Evolutionary conservation across 768 basidiomycete species (phyloP), one percentile per base, ranked within the genome.

Genomic region (Psilocybe tampanensis): DNA sequence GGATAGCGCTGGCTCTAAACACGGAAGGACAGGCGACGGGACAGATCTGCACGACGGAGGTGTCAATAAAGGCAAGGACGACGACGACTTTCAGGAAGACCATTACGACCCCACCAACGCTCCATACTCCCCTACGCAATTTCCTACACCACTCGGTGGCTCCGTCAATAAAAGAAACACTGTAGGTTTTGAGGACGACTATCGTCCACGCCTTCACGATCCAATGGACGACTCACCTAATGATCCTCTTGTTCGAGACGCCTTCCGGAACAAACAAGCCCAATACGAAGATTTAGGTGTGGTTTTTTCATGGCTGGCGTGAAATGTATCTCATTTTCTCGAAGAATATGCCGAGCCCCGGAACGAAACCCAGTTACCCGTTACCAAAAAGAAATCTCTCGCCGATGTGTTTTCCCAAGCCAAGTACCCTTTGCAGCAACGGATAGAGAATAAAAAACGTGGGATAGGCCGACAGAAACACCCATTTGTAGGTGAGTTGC

Each of bases 391-490:
- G 1, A 70, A 68, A 2, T 72, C 77, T 3, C 71, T 85, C 3
- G 65, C 66, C 8, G 72, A 66, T 45, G 75, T 86, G 33, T 55
- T 86, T n/a, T 73, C 75, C 12, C 64, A 64, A 33, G 82, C 79
- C 9, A 78, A 73, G 55, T 86, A 87, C 55, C 88, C 89, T 4
- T 39, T 90, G 26, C 84, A 90, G 59, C 89, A 95, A 66, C 83
- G 89, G 47, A 94, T 97, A 66, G 90, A 95, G 66, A 81, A 92
- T 66, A 96, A 96, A 78, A 89, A 83, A 68, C 81, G 89, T 26
- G 93, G 94, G 0, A 81, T 96, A 47, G 90, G 90, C 7, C 80
- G 91, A 19, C 96, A 98, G 72, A 83, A 70, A 59, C 81, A 90
- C 69, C 92, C 93, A 29, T 84, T 88, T 59, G 80, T 88, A 42